phyloP scores from a whole-genome alignment of 257 asterid genomes.

The Forsythia suspensa region DNA sequence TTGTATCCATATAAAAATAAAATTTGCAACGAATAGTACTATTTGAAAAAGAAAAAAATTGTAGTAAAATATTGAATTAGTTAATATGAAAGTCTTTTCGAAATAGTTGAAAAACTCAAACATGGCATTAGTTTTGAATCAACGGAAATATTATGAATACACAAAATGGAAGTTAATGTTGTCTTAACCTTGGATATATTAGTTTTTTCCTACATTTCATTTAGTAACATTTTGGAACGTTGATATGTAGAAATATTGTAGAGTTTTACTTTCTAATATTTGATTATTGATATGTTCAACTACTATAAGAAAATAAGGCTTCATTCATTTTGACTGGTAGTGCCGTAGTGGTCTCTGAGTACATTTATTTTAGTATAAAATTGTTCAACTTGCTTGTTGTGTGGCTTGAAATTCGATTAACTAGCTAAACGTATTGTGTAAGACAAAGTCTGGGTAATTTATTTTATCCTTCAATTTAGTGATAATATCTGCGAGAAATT shows the following conservation, averaged over 20 bases:
- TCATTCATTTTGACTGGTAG: not conserved
- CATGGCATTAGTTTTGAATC: not conserved
- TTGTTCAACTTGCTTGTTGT: not conserved
- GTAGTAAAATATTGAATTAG: not conserved
- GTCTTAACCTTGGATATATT: not conserved
- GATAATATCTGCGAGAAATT: not conserved
- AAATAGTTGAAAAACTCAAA: not conserved
- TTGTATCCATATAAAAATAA: not conserved
- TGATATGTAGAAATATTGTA: not conserved
- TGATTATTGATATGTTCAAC: not conserved
- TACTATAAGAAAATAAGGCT: not conserved
- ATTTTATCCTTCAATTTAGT: not conserved
- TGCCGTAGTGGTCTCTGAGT: not conserved
- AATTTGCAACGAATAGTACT: not conserved
- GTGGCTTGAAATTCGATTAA: not conserved
- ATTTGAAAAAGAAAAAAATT: not conserved
- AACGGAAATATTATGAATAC: not conserved
- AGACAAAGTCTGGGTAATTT: not conserved
- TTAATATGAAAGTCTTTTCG: not conserved
- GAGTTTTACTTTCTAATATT: not conserved
- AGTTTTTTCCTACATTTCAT: not conserved
- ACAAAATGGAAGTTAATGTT: not conserved
- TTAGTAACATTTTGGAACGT: not conserved
- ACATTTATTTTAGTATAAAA: not conserved
- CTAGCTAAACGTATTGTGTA: not conserved